Evolutionary conservation across 106 monocot species (phyloP), one percentile per base, ranked within the genome.

Genomic region (Dioscorea zingiberensis): DNA sequence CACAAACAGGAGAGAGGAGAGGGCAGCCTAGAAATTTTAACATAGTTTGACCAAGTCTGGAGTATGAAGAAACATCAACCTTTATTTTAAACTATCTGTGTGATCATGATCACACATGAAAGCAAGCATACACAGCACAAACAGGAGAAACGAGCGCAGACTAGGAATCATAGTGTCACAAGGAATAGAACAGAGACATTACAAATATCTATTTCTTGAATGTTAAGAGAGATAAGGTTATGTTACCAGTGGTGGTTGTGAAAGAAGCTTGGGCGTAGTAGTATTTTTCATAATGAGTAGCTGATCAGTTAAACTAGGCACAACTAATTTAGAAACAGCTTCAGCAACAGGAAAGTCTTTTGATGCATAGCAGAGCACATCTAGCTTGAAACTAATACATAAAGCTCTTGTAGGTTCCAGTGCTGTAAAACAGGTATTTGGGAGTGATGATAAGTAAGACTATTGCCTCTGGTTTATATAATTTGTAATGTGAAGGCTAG

Each of bases 361-460:
- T 47, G 97, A 83, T 66, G 86, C 74, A 80, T 84, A 97, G 69
- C 88, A 91, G 48, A 97, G 81, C 27, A 97, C 78, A 74, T 97
- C 85, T 46, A 97, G 75, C 60, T 78, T 88, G 61, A 97, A 76
- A 72, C 68, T 75, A 45, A 76, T 60, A 58, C 70, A 48, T 26
- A 66, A 25, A 25, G 74, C 58, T 64, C 64, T 84, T 53, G 73
- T 77, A 28, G 79, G 62, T 77, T 79, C 79, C 48, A 79, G 29
- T 45, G 79, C 92, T 97, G 86, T 74, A 88, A 73, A 53, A n/a
- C 30, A 75, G 54, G 47, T 18, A 47, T 48, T 19, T 6, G 65
- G 10, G 17, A 47, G 56, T 0, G 63, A 15, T 9, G 25, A 14
- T 47, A 64, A 18, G 48, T 16, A 12, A 44, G 19, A 44, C 12